Conservation (phyloP, 306 rosid genomes). For the Prunus campanulata region DNA sequence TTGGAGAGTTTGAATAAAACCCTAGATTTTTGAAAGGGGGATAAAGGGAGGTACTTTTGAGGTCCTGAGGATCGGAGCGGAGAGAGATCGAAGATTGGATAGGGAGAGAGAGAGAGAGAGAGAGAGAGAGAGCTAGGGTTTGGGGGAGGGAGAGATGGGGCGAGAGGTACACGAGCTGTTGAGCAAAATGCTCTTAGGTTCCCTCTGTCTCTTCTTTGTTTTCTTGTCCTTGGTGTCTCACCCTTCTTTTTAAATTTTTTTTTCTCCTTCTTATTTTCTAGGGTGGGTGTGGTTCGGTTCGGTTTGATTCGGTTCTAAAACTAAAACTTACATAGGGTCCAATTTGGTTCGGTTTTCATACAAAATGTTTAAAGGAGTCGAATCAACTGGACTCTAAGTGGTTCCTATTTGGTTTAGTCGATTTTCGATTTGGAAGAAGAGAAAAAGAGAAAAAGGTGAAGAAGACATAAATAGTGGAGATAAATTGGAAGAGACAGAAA, state of each 20-base stretch:
- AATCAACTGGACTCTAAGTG: too few relatives aligned
- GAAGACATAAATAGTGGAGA: too few relatives aligned
- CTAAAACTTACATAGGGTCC: too few relatives aligned
- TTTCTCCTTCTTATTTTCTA: too few relatives aligned
- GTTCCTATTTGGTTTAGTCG: too few relatives aligned
- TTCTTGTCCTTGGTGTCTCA: constrained; percentile 10
- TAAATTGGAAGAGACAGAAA: too few relatives aligned
- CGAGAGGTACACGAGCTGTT: constrained; percentile 18
- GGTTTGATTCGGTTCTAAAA: too few relatives aligned
- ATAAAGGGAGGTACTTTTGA: not conserved
- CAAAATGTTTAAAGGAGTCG: too few relatives aligned
- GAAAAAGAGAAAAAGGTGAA: too few relatives aligned
- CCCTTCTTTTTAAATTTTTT: not conserved
- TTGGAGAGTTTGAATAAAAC: not conserved
- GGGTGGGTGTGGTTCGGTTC: too few relatives aligned
- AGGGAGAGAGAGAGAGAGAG: not conserved
- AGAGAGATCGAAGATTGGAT: not conserved
- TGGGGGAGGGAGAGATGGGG: constrained; percentile 4
- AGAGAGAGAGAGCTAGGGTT: constrained; percentile 7
- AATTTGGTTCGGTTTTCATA: too few relatives aligned
- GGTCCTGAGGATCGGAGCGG: not conserved
- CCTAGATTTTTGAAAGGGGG: not conserved
- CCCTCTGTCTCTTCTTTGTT: constrained; percentile 16
- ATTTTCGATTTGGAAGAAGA: too few relatives aligned
- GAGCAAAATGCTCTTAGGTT: constrained; percentile 13